Base-by-base conservation (phyloP, 192 early-diverging fungal species). In the Backusella sp. region DNA sequence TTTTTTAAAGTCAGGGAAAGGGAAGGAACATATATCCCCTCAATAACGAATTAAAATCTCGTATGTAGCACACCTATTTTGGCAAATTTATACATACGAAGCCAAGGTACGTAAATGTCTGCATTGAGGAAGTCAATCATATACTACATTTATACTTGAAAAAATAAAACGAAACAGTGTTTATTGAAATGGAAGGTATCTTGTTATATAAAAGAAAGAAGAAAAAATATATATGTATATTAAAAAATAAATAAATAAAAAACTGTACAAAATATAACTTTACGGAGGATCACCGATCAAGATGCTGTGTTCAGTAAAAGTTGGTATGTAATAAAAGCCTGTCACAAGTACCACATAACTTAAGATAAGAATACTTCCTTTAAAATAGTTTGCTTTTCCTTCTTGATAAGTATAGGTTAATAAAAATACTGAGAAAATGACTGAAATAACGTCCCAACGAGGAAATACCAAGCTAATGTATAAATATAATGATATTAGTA, bases 311-410 rank as follows among this genome's bases (percentile, higher is more conserved):
- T 46, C 74, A 15, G 70, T 11, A 36, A 68, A 68, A 53, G 80
- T 62, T n/a, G 93, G 91, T 53, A 89, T 91, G 83, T 90, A 99
- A 39, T 86, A 89, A 80, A 94, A 96, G 7, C 90, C 92, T 19
- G 88, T 87, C 80, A 96, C 86, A 74, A 97, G 85, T 19, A 98
- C 91, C 62, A 81, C 81, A 81, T 99, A 99, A 56, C 91, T 92
- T 26, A 98, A 79, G 32, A 96, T 89, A 73, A 99, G 84, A 65
- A 99, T 95, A 6, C 90, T 84, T 35, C 96, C 97, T 84, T 99
- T 98, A 82, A 99, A 99, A 86, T 99, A 98, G 84, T 99, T 98
- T 66, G 90, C 86, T 82, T 94, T 97, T 76, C 96, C 96, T 84
- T 99, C 97, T 70, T 94, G 92, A 82, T 96, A 97, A 14, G 97